A percentile compares a stretch with the other conserved stretches of the same genome.
These are phyloP conservation scores for Phytophthora parvispora DNA, from an alignment of 352 stramenopile species.

Conservation along the genomic window DNA sequence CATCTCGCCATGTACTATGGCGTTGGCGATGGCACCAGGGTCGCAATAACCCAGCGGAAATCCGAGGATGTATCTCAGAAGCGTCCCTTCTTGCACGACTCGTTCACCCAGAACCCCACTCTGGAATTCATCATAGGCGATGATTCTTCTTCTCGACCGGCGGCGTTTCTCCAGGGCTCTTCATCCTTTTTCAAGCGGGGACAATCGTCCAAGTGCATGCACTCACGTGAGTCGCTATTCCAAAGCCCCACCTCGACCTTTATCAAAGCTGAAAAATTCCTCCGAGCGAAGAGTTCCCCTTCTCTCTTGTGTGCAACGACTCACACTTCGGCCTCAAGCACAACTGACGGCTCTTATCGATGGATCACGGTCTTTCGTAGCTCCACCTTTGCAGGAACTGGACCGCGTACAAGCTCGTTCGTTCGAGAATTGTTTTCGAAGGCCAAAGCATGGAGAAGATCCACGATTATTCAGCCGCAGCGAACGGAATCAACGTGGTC, in stretches of 20 bases:
- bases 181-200: constrained; percentile 10
- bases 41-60: no score
- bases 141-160: not conserved
- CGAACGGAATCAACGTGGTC: constrained; percentile 26
- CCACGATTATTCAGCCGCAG: constrained; percentile 9
- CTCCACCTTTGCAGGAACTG: not conserved
- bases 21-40: no score
- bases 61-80: not conserved
- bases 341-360: not conserved
- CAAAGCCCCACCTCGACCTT: not conserved
- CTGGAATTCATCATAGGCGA: not conserved
- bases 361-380: not conserved
- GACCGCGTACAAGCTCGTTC: constrained; percentile 5
- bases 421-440: constrained; percentile 14
- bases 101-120: constrained; percentile 1
- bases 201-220: not conserved
- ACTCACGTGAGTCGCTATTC: not conserved
- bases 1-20: no score
- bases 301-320: not conserved
- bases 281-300: not conserved
- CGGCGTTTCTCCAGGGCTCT: not conserved
- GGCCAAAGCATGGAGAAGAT: constrained; percentile 13
- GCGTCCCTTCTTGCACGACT: constrained; percentile 5
- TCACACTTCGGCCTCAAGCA: not conserved
- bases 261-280: not conserved